phyloP scores from a whole-genome alignment of 768 basidiomycete genomes.

The Mycena olivaceomarginata region DNA sequence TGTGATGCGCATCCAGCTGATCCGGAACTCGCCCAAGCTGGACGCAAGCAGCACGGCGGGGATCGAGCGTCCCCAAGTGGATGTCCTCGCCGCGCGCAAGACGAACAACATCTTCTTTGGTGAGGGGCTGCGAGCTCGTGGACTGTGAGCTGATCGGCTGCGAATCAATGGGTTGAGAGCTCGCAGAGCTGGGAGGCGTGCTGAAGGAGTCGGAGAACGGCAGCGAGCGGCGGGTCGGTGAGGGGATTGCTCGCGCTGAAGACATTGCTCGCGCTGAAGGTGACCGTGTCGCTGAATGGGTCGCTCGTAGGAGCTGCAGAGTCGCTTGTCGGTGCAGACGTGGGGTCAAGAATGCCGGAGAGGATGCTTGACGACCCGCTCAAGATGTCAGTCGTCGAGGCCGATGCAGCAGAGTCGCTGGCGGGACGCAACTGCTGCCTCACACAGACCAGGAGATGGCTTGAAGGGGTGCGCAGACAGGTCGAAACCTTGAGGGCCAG shows the following conservation, averaged over 20 bases:
- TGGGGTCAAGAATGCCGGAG: background rate
- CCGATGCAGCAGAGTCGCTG: background rate
- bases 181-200: background rate
- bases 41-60: too few species aligned
- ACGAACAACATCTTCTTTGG: too few species aligned
- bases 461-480: too few species aligned
- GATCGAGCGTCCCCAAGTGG: too few species aligned
- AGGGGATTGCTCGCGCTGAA: slow-evolving; percentile 22
- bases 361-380: background rate
- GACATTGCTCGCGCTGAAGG: slow-evolving; percentile 18
- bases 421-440: too few species aligned
- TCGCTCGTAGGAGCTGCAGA: background rate
- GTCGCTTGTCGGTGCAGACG: background rate
- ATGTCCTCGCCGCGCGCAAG: too few species aligned
- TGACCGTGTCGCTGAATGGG: slow-evolving; percentile 12
- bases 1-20: too few species aligned
- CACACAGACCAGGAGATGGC: too few species aligned
- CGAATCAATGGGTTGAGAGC: background rate
- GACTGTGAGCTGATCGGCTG: background rate
- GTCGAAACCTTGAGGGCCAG: too few species aligned
- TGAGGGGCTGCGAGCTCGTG: background rate
- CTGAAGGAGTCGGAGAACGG: background rate
- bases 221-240: slow-evolving; percentile 1
- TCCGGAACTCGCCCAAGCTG: too few species aligned
- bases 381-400: background rate